phyloP scores from a whole-genome alignment of 805 yeast species.

The Clavispora santaluciae region DNA sequence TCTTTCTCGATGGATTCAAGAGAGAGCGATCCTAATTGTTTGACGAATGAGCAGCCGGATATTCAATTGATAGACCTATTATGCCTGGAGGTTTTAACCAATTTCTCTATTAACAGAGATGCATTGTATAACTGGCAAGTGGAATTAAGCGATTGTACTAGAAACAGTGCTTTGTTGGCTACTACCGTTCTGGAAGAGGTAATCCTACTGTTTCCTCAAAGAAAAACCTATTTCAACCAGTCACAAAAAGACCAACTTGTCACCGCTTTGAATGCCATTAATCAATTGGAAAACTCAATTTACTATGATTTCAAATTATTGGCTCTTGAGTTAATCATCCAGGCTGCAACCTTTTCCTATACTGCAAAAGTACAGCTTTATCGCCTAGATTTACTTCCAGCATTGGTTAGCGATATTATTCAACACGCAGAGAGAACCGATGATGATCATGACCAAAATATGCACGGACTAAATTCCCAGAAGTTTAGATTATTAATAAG shows the following conservation, averaged over 20 bases:
- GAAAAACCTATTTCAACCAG: slow-evolving; percentile 3
- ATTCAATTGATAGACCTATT: slow-evolving; percentile 15
- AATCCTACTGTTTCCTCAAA: slow-evolving; percentile 15
- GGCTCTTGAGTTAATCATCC: slow-evolving; percentile 21
- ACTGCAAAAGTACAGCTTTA: slow-evolving; percentile 21
- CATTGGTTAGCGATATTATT: slow-evolving; percentile 19
- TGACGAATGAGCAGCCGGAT: slow-evolving; percentile 6
- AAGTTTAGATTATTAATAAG: slow-evolving; percentile 19
- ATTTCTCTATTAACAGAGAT: slow-evolving; percentile 22
- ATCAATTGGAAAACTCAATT: slow-evolving; percentile 17
- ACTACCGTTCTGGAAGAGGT: slow-evolving; percentile 21
- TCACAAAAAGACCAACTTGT: slow-evolving; percentile 10
- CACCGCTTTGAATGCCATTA: slow-evolving; percentile 9
- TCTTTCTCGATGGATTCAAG: background rate
- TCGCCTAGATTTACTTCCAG: slow-evolving; percentile 15
- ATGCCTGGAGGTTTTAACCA: slow-evolving; percentile 21
- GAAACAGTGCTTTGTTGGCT: slow-evolving; percentile 17
- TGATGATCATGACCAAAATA: background rate
- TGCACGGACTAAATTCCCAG: background rate
- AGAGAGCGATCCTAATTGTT: background rate
- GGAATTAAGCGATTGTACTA: slow-evolving; percentile 24
- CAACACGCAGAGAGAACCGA: background rate
- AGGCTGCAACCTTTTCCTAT: slow-evolving; percentile 20
- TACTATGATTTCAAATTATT: slow-evolving; percentile 28
- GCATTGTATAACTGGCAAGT: slow-evolving; percentile 34